Evolutionary conservation across 2,329 filamentous ascomycete species (phyloP).

Genomic region (Pezicula rhizophila): DNA sequence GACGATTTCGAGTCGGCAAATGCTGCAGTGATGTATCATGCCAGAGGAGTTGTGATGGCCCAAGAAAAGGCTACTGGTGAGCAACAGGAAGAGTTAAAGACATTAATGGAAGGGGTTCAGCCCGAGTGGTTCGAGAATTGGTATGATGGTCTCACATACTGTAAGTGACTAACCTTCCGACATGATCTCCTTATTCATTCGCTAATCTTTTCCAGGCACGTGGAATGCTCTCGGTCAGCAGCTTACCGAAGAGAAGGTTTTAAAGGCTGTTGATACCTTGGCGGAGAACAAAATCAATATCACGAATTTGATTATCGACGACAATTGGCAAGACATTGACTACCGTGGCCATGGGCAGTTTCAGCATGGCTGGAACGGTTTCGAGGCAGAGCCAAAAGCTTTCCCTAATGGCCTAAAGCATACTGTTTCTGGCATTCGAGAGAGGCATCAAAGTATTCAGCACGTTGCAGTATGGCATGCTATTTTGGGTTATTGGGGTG

Average conservation of each 20-base stretch:
- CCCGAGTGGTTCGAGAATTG: slow-evolving; percentile 74
- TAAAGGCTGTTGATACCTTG: slow-evolving; percentile 67
- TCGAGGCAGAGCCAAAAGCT: slow-evolving; percentile 73
- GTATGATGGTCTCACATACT: slow-evolving; percentile 91
- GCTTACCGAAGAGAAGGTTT: slow-evolving; percentile 74
- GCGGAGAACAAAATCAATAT: slow-evolving; percentile 68
- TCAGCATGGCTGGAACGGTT: slow-evolving; percentile 66
- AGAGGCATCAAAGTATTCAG: slow-evolving; percentile 63
- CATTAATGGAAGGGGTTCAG: slow-evolving; percentile 42
- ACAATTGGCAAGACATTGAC: slow-evolving; percentile 86
- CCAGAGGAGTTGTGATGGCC: slow-evolving; percentile 56
- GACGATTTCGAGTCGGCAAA: slow-evolving; percentile 69
- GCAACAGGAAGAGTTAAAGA: slow-evolving; percentile 39
- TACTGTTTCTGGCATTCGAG: slow-evolving; percentile 62
- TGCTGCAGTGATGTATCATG: slow-evolving; percentile 80
- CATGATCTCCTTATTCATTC: not conserved
- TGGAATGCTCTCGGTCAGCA: slow-evolving; percentile 90
- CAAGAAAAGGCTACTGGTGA: slow-evolving; percentile 38
- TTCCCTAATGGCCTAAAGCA: slow-evolving; percentile 78
- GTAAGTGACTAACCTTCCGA: slow-evolving; percentile 29
- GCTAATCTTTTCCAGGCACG: slow-evolving; percentile 46
- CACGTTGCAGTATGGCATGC: slow-evolving; percentile 95
- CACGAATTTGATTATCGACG: slow-evolving; percentile 86
- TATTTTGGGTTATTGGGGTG: slow-evolving; percentile 83
- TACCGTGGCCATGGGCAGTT: slow-evolving; percentile 44